Base-by-base conservation (phyloP, 305 asterid genomes). In the Rubia balearica region DNA sequence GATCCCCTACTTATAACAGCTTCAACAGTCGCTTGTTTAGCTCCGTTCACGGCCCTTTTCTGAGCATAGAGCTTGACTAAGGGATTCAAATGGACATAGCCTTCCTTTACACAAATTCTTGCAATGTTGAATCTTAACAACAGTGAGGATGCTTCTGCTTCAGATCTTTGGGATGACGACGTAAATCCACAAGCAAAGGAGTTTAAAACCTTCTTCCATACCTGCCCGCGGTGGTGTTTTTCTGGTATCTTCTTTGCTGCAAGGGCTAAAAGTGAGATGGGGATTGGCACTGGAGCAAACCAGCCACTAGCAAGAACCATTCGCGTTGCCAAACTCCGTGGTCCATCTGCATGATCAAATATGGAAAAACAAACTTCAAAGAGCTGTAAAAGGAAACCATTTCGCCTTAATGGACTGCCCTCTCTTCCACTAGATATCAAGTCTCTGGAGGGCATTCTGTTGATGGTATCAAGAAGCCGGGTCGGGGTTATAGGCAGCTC, bases 361-460 rank as follows among this genome's bases (percentile, higher is more conserved):
- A 94, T 91, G 41, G 97, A 91, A 76, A 94, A 91, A 84, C 99
- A 91, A 53, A 91, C 99, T 84, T 94, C 98, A 42, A 94, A 85
- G 49, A 94, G 91, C 83, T 91, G 96, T 74, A 91, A 61, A 46
- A 94, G 95, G 81, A 94, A 91, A 76, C 61, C 79, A 71, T 91
- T 89, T 56, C 83, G 85, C 73, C 92, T 78, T 36, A 84, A 79
- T n/a, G 88, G 76, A 74, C 85, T 91, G 67, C 70, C 85, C 76
- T 86, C 92, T 30, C 97, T 87, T 56, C 86, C 90, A 68, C 80
- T 83, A 17, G 9, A 81, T 6, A 82, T 74, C 42, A 73, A 69
- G 27, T 87, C 89, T 83, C 84, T 77, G 3, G 88, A 79, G 17
- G 95, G 89, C 83, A 86, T 89, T 68, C 99, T 75, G 67, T 89